Percentiles rank a stretch among this genome's conserved stretches.
These are phyloP conservation scores for Zea luxurians DNA, from an alignment of 176 grass and related monocot species.

Conservation along the genomic window DNA sequence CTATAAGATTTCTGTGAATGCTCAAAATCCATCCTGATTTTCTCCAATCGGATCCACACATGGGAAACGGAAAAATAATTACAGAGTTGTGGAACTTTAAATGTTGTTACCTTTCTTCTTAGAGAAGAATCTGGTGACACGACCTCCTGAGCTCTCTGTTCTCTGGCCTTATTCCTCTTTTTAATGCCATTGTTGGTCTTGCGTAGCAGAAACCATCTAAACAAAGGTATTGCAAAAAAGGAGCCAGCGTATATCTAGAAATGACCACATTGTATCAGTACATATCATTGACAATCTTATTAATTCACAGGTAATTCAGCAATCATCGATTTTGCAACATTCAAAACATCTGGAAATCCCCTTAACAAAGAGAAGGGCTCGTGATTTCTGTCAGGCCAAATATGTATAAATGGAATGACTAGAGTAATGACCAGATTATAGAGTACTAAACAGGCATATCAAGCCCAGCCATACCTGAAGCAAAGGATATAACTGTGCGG, in stretches of 20 bases:
- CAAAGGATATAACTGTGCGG: constrained; percentile 73
- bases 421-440: neutral
- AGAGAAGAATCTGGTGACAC: constrained; percentile 62
- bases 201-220: constrained; percentile 77
- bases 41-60: constrained; percentile 13
- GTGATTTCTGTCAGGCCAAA: constrained; percentile 28
- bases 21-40: neutral
- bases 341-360: constrained; percentile 18
- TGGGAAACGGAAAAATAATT: constrained; percentile 12
- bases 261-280: constrained; percentile 16
- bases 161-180: constrained; percentile 81
- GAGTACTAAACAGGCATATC: constrained; percentile 27
- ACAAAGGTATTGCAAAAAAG: constrained; percentile 83
- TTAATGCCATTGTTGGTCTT: constrained; percentile 69
- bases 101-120: constrained; percentile 71
- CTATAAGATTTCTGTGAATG: constrained; percentile 9
- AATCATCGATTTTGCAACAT: constrained; percentile 28
- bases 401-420: constrained; percentile 1
- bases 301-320: constrained; percentile 12
- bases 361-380: constrained; percentile 5
- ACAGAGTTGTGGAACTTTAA: neutral
- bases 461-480: constrained; percentile 62
- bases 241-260: constrained; percentile 89
- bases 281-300: constrained; percentile 34
- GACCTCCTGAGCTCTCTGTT: constrained; percentile 62